These are phyloP conservation scores for Phytophthora palmivora DNA, from an alignment of 352 stramenopile species.

Conservation along the genomic window DNA sequence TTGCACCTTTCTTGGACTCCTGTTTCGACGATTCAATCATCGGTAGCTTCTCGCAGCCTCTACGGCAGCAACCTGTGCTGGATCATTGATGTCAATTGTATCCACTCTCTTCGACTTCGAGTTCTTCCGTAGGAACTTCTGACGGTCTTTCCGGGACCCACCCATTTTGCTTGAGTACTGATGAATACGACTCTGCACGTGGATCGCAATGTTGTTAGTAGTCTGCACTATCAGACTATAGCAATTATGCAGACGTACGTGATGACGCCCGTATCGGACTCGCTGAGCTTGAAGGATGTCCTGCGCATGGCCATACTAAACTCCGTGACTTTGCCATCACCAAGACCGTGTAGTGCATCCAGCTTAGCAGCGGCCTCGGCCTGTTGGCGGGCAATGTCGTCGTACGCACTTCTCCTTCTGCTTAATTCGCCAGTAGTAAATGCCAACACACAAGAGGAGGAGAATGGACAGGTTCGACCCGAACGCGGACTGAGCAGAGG, in stretches of 20 bases:
- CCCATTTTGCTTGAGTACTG: constrained; percentile 81
- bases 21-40: constrained; percentile 19
- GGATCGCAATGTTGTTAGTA: neutral
- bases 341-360: constrained; percentile 59
- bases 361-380: constrained; percentile 72
- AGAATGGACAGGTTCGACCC: constrained; percentile 71
- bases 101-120: constrained; percentile 29
- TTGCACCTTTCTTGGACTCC: constrained; percentile 20
- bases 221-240: neutral
- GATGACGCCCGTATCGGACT: constrained; percentile 68
- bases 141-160: constrained; percentile 65
- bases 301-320: constrained; percentile 58
- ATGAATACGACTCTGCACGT: constrained; percentile 64
- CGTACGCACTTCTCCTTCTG: constrained; percentile 64
- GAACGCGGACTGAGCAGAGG: constrained; percentile 54
- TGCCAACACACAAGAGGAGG: constrained; percentile 62
- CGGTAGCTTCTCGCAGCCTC: constrained; percentile 2
- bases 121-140: constrained; percentile 72
- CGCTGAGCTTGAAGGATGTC: constrained; percentile 75
- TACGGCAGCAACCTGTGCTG: constrained; percentile 25
- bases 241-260: constrained; percentile 54
- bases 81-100: constrained; percentile 46
- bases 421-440: constrained; percentile 75
- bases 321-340: constrained; percentile 57
- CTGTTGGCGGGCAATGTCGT: constrained; percentile 70